Base-by-base conservation (phyloP, 768 basidiomycete species). In the Vararia minispora region DNA sequence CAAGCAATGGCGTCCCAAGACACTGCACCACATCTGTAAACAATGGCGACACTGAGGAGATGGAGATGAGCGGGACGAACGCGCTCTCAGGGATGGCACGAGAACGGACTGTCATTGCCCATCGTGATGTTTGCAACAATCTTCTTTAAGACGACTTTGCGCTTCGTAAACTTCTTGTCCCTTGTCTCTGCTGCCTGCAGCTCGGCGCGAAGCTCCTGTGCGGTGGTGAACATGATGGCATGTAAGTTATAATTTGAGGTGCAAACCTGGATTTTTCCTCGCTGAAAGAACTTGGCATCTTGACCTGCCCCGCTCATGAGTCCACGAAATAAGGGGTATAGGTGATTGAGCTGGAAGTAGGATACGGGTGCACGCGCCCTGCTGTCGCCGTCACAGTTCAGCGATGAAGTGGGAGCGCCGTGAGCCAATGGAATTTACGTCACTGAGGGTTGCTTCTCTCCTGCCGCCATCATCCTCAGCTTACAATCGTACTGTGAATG, bases 111-210 rank as follows among this genome's bases (percentile, higher is more conserved):
- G 62, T 98, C 92, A 55, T 91, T 95, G 30, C 95, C 95, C 92
- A 99, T 98, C 3, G 95, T 99, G 59, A 98, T 98, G 60, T 97
- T 97, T 28, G 95, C 95, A 10, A 97, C 90, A 43, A 97, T 83
- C 68, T 92, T 94, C 73, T 99, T 98, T 51, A 98, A 62, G 14
- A 88, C 83, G 0, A 77, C 91, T 72, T 91, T 98, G 52, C 91
- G 75, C 61, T 92, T 92, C 49, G 76, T 64, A 48, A 74, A 98
- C 52, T 91, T 94, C 71, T 97, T 99, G 71, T 99, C 95, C 63
- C 95, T 95, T 46, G 81, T 69, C 57, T 90, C 89, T 7, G 87
- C 84, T 33, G 86, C 84, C 58, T 87, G 84, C 30, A 95, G 72
- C 57, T 97, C 91, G 46, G 81, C 74, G 39, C 89, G 81, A 54